Evolutionary conservation across 768 basidiomycete genomes (phyloP), one percentile per base, ranked within the genome.

Genomic region (Ramaria sp.): DNA sequence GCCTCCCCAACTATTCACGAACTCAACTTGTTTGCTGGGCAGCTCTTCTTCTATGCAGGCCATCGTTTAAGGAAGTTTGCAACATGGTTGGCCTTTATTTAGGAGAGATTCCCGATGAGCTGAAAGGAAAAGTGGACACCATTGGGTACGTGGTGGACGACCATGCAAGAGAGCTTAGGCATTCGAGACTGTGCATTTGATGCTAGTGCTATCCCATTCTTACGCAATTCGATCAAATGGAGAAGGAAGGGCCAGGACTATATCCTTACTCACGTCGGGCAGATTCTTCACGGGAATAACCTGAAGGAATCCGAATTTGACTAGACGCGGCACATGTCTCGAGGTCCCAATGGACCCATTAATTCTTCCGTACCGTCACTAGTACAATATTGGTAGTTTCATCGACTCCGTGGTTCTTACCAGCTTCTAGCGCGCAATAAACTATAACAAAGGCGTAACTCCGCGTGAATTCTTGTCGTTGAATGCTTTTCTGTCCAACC

Each of bases 401-500:
- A 27, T 2, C 27, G 27, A 27, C 2, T 5, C 5, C 27, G 5
- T 27, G 27, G 5, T 27, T 5, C 27, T 27, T 27, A 27, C 27
- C 27, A 27, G 27, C 27, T 27, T n/a, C 27, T 27, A 27, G 5
- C n/a, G 27, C 27, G 27, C 27, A 27, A 27, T 27, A 27, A 5
- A 27, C 5, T 27, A 27, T 27, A 27, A 27, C 27, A 27, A 27
- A 27, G 27, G 27, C 27, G 27, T 27, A 27, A 27, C 15, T 7
- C n/a, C 50, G 22, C 7, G 45, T n/a, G 34, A 4, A 37, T 10
- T 37, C 34, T 37, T 37, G 34, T 37, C 34, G 33, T 34, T 11
- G 13, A 37, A 94, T 95, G 91, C 76, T 94, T 37, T 95, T 95
- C 75, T 97, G 95, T 67, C 95, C 95, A 31, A 90, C 86, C 53